Evolutionary conservation across 805 yeast species (phyloP), one percentile per base, ranked within the genome.

Genomic region (Yarrowia sp.): DNA sequence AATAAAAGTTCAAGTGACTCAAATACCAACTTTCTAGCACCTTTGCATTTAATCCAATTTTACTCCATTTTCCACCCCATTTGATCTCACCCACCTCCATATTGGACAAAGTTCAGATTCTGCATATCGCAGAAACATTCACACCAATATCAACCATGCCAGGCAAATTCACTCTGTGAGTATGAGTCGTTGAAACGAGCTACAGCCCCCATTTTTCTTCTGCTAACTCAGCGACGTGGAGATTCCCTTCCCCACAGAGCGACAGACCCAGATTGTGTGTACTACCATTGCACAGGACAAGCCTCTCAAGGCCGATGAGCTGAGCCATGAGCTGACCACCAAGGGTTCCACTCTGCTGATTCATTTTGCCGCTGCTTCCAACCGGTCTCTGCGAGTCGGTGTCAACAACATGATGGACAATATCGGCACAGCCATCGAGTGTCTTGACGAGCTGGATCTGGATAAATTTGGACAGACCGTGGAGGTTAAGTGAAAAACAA

Each of bases 401-500:
- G 91, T 90, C 19, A 91, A 92, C 76, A 89, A 88, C 71, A 84
- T 90, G 17, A 80, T 93, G 67, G 97, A 92, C 74, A 88, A 87
- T 70, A 76, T 91, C 68, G 88, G 88, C 73, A 87, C 95, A 0
- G 84, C 90, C 2, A 79, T 92, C 1, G 97, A 92, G 79, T 88
- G 96, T 68, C 79, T 92, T 71, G 96, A 91, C 68, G 89, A 86
- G 75, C 86, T 89, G 63, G 72, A 73, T 30, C 34, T 43, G 20
- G 67, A 47, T 36, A 63, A 50, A 40, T 64, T 64, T 60, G 65
- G 42, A 13, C 46, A 39, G 46, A 15, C 40, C 15, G 39, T 17
- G 9, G 34, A 49, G 56, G 30, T 24, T 24, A 24, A 50, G n/a
- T 5, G 56, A 17, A 30, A n/a, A n/a, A n/a, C n/a, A n/a, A n/a